Evolutionary conservation across 2,329 filamentous ascomycete genomes (phyloP), one percentile per base, ranked within the genome.

Genomic region (Cladophialophora yegresii): DNA sequence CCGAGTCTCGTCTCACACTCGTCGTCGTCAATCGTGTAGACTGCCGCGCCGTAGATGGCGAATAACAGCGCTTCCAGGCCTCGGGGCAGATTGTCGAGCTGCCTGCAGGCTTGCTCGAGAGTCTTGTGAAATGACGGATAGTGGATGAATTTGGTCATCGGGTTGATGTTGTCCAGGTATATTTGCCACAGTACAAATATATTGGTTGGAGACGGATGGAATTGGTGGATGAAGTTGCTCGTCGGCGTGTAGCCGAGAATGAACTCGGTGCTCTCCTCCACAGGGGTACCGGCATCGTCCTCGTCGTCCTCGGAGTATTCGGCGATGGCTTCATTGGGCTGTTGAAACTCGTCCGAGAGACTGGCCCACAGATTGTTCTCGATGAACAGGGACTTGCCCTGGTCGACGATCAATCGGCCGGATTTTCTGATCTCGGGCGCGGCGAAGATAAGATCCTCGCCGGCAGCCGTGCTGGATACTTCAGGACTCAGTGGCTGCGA

Each of bases 161-260:
- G 89, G 71, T 93, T 89, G 61, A 93, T 86, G 66, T 90, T 87
- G 55, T 91, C 86, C 5, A 92, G 78, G 69, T 88, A 92, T 8
- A 86, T 80, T 73, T 92, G 88, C 90, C 90, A 93, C 4, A 93
- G 81, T 57, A 83, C 82, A 71, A 90, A 87, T 28, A 90, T 84
- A 36, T 71, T 62, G 20, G 67, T 63, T 13, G 70, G 54, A 6
- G 58, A 62, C 3, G 74, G 75, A 50, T 76, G 73, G 5, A 73
- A 61, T 23, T 68, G 50, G 23, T 57, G 51, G 32, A 70, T 49
- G 12, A 36, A 54, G 55, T 66, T 45, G 62, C 57, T 66, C 50
- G 67, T 45, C 7, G 69, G 69, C 10, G 69, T 71, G n/a, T 65
- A 58, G 50, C 70, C 70, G 23, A 72, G 62, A 20, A 72, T 28